A percentile compares a stretch with the other conserved stretches of the same genome.
Evolutionary conservation across 2,329 filamentous ascomycete genomes (phyloP).

Genomic region (Botrytis elliptica): DNA sequence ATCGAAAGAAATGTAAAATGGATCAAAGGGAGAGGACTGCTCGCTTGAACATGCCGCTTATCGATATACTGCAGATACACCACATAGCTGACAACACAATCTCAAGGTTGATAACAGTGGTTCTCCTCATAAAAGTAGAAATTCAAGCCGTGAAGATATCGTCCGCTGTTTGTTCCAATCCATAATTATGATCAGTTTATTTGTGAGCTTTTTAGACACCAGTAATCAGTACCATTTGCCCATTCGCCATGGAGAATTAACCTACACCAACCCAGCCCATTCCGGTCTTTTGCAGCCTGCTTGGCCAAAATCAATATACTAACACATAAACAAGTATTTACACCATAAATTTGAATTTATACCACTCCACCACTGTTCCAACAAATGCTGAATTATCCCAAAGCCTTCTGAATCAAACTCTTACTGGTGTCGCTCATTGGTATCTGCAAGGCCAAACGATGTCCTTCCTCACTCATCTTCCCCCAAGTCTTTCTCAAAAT

Average conservation of each 20-base stretch:
- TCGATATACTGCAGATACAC: not conserved
- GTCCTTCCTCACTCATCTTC: conserved; percentile 67
- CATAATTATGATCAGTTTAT: not conserved
- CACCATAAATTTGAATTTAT: not conserved
- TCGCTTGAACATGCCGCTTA: not conserved
- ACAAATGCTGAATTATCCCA: conserved; percentile 42
- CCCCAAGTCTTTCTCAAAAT: conserved; percentile 73
- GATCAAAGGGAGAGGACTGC: not conserved
- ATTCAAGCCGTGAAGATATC: not conserved
- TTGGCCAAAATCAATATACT: not conserved
- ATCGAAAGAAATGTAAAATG: not conserved
- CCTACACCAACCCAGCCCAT: not conserved
- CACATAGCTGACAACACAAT: not conserved
- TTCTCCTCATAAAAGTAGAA: not conserved
- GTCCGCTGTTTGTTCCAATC: not conserved
- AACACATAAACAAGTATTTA: not conserved
- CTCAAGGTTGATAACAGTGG: not conserved
- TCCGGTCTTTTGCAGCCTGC: not conserved
- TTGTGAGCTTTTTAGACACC: not conserved
- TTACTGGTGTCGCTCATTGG: conserved; percentile 62
- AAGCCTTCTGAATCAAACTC: conserved; percentile 61
- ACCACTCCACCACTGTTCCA: conserved; percentile 13
- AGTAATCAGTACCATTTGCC: not conserved
- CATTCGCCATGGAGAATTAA: not conserved
- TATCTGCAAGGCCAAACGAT: conserved; percentile 64